Base-by-base conservation (phyloP, 192 early-diverging fungal species). In the Coemansia sp. region DNA sequence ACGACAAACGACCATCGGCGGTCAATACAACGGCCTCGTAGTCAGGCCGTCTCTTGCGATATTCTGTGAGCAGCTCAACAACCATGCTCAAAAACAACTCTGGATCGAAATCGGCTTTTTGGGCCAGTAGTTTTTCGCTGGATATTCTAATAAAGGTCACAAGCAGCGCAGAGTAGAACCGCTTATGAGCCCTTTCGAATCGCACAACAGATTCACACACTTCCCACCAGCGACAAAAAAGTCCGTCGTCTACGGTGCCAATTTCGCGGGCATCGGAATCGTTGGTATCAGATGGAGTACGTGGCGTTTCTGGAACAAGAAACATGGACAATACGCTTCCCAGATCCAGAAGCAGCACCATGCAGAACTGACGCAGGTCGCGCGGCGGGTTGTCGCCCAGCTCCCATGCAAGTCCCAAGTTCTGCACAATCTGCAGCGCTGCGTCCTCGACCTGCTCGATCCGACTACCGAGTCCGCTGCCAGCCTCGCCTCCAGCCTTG, bases 401-500 rank as follows among this genome's bases (percentile, higher is more conserved):
- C 69, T 83, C 81, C 81, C 81, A 83, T 11, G 75, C 76, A 66
- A 83, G 67, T n/a, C 81, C 81, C 61, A 83, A 65, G 65, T 78
- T 78, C 64, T 83, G 81, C 51, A 78, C 81, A 54, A 78, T 78
- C 75, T 83, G 81, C 66, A 83, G 70, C 15, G 81, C 81, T 1
- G 81, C 81, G 45, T 83, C 81, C 70, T 83, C 81, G 8, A 83
- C 73, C 43, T 83, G 81, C 61, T 83, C 81, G 53, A 78, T 83
- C 36, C 81, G 75, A 17, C 78, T 71, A 18, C 67, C 72, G 15
- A 65, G 70, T 33, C 73, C 78, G 39, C 61, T 62, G 20, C 43
- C 67, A 55, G 68, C 70, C 60, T 64, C 72, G 18, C 61, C 61
- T 18, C 22, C 41, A 8, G 80, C 70, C 66, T 83, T 83, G 28